A percentile compares a stretch with the other conserved stretches of the same genome.
phyloP scores from a whole-genome alignment of 2,329 filamentous ascomycete genomes.

The Penicillium sp. region DNA sequence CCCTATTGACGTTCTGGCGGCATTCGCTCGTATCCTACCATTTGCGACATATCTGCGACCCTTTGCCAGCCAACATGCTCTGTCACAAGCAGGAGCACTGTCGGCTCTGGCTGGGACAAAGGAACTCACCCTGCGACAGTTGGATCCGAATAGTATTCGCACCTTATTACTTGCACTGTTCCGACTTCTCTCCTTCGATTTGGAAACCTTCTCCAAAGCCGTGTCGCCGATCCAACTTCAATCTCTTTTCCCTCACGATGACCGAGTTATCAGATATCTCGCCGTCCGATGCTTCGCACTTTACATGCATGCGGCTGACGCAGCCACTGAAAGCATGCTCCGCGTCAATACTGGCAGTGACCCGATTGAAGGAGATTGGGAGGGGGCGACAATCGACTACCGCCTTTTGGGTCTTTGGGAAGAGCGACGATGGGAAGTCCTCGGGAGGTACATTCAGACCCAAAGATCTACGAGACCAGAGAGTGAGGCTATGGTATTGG shows the following conservation, averaged over 20 bases:
- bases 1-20: conserved; percentile 53
- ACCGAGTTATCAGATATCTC: conserved; percentile 66
- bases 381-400: conserved; percentile 72
- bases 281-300: conserved; percentile 75
- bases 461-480: conserved; percentile 22
- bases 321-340: conserved; percentile 67
- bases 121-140: conserved; percentile 26
- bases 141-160: conserved; percentile 39
- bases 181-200: conserved; percentile 73
- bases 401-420: conserved; percentile 65
- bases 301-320: conserved; percentile 73
- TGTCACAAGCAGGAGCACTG: conserved; percentile 31
- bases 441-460: conserved; percentile 26
- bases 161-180: conserved; percentile 63
- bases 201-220: conserved; percentile 59
- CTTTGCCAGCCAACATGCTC: conserved; percentile 56
- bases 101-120: conserved; percentile 30
- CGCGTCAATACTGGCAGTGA: conserved; percentile 59
- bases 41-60: conserved; percentile 74
- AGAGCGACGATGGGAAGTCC: conserved; percentile 51
- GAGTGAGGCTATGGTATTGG: conserved; percentile 20
- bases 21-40: conserved; percentile 73
- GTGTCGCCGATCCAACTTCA: conserved; percentile 65
- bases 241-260: conserved; percentile 57
- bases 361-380: conserved; percentile 64